These are phyloP conservation scores for Termitomyces sp. DNA, from an alignment of 768 basidiomycete genomes.

Conservation along the genomic window DNA sequence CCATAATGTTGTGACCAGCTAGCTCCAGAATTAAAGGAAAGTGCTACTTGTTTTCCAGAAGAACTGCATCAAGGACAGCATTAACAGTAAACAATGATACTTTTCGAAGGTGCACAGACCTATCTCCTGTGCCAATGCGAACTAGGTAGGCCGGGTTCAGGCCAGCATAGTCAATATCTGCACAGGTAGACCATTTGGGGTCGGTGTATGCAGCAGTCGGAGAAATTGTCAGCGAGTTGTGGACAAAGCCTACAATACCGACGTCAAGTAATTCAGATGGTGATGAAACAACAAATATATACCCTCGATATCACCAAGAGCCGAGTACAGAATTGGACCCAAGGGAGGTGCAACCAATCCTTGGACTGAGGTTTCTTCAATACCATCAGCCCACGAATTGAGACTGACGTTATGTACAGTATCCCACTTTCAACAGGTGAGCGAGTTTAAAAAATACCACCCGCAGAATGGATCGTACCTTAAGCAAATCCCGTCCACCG, in stretches of 20 bases:
- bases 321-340: slow-evolving; percentile 53
- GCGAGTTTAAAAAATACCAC: not conserved
- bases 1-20: slow-evolving; percentile 57
- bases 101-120: slow-evolving; percentile 22
- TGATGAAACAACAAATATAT: not conserved
- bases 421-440: slow-evolving; percentile 43
- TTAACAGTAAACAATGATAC: not conserved
- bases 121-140: slow-evolving; percentile 46
- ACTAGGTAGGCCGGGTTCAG: slow-evolving; percentile 44
- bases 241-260: slow-evolving; percentile 37
- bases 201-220: slow-evolving; percentile 36
- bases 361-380: slow-evolving; percentile 58
- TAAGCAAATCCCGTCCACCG: slow-evolving; percentile 49
- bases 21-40: slow-evolving; percentile 48
- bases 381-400: slow-evolving; percentile 54
- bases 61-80: slow-evolving; percentile 20
- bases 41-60: slow-evolving; percentile 47
- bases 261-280: not conserved
- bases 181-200: slow-evolving; percentile 40
- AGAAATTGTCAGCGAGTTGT: slow-evolving; percentile 34
- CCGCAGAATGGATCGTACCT: slow-evolving; percentile 18
- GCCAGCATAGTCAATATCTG: slow-evolving; percentile 52
- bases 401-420: slow-evolving; percentile 52
- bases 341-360: slow-evolving; percentile 56
- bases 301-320: slow-evolving; percentile 51